Evolutionary conservation across 2,329 filamentous ascomycete species (phyloP), one percentile per base, ranked within the genome.

Genomic region (Penicillium sp.): DNA sequence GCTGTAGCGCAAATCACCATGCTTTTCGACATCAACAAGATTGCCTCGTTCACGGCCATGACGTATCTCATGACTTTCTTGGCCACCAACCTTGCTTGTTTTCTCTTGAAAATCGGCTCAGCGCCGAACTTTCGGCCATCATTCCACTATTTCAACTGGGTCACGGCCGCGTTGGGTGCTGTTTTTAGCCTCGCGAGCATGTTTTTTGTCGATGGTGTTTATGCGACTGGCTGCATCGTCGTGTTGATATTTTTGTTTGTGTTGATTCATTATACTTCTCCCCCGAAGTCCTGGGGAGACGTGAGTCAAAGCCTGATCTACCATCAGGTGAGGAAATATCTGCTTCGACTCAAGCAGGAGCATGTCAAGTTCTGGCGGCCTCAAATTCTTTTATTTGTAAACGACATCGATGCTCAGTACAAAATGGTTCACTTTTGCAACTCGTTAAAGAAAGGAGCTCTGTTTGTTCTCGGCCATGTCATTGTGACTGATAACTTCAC

Each of bases 361-460:
- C 91, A 96, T 68, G 91, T 96, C 71, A 96, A 96, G 66, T 96
- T 95, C 69, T 96, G 91, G 91, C 82, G 91, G 52, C 91, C 91
- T 0, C 91, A 95, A 62, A 92, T 96, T 45, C 82, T 96, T 48
- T 79, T 96, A 0, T 83, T 96, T 53, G 84, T 94, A 61, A 94
- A 93, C 67, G 84, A 94, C 64, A 88, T 90, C 3, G 82, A 91
- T n/a, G 82, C 82, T 5, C 89, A 94, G 68, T 91, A 89, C 53
- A 87, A 89, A 43, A 81, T 96, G 42, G 93, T 96, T 2, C 89
- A 92, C 58, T 96, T 96, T 64, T 96, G 91, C 73, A 96, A 96
- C 69, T 91, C 90, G 0, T 76, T 96, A 69, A 96, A 96, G 69
- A 96, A 96, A 66, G 91, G 91, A 0, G 86, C 85, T 0, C 72